A percentile compares a stretch with the other conserved stretches of the same genome.
phyloP scores from a whole-genome alignment of 2,329 filamentous ascomycete genomes.

The Endothia cerciana region DNA sequence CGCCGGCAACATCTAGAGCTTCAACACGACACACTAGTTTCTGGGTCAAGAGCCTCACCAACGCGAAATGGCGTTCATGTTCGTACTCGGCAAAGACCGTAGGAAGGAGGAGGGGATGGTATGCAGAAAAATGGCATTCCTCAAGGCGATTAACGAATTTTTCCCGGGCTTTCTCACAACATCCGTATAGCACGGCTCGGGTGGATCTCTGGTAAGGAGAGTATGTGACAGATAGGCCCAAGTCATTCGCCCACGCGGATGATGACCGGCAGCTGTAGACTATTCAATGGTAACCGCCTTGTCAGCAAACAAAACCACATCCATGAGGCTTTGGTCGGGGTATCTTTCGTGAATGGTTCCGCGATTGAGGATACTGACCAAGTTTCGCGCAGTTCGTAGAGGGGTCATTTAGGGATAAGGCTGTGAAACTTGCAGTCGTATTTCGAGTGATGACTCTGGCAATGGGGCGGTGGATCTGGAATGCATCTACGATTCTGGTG shows the following conservation, averaged over 20 bases:
- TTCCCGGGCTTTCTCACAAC: background rate
- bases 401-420: background rate
- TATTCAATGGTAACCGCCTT: background rate
- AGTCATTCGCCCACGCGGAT: conserved; percentile 2
- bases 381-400: background rate
- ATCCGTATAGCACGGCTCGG: conserved; percentile 9
- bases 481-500: background rate
- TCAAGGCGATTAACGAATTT: background rate
- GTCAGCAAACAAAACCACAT: too few species aligned
- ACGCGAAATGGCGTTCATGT: conserved; percentile 7
- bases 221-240: conserved; percentile 14
- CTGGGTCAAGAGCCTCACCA: background rate
- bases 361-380: background rate
- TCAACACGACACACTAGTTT: conserved; percentile 10
- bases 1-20: background rate
- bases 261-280: conserved; percentile 17
- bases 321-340: too few species aligned
- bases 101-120: conserved; percentile 9
- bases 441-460: conserved; percentile 18
- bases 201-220: background rate
- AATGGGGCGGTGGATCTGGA: conserved; percentile 9
- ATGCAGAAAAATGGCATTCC: background rate
- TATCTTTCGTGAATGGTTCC: too few species aligned
- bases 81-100: conserved; percentile 26
- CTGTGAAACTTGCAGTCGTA: conserved; percentile 8